Evolutionary conservation across 2,329 filamentous ascomycete genomes (phyloP), one percentile per base, ranked within the genome.

Genomic region (Ophiostoma montium): DNA sequence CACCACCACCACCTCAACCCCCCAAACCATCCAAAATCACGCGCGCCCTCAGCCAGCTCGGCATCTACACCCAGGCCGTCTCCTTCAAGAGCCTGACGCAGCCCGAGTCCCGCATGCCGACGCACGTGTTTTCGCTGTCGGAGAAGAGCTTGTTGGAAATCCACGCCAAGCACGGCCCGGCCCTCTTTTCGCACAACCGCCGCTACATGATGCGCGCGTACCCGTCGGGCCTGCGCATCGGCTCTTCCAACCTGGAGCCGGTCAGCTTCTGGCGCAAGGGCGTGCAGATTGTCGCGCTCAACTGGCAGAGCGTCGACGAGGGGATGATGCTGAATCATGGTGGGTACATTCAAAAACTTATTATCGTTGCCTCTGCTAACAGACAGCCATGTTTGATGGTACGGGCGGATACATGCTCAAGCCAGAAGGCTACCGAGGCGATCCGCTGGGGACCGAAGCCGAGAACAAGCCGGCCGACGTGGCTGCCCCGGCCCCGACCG

Each of bases 271-370:
- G 89, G 89, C 76, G 86, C 31, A 82, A 86, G 55, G 89, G 89
- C 13, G 82, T 94, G 3, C 89, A 95, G 64, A 82, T 95, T 57
- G 87, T 94, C 1, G 89, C 89, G 0, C 70, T 96, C 53, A 95
- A 95, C 66, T 96, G 89, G 86, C 89, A 96, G 64, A 82, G 81
- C 53, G 81, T 84, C 63, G 88, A 95, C 59, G 83, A 86, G 57
- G 88, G 86, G 31, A 94, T 94, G 82, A 95, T 95, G 90, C 74
- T 95, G 13, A 95, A 95, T 60, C 82, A 92, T 60, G 89, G 79
- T 57, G 92, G 94, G 86, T 95, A 27, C 4, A 27, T 27, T 5
- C 4, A 27, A 27, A 27, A 27, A 27, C 23, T n/a, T n/a, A n/a
- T n/a, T n/a, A n/a, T n/a, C n/a, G n/a, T n/a, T 3, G 1, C 12